These are phyloP conservation scores for Stachybotrys chartarum DNA, from an alignment of 2,329 filamentous ascomycete species.

Conservation along the genomic window DNA sequence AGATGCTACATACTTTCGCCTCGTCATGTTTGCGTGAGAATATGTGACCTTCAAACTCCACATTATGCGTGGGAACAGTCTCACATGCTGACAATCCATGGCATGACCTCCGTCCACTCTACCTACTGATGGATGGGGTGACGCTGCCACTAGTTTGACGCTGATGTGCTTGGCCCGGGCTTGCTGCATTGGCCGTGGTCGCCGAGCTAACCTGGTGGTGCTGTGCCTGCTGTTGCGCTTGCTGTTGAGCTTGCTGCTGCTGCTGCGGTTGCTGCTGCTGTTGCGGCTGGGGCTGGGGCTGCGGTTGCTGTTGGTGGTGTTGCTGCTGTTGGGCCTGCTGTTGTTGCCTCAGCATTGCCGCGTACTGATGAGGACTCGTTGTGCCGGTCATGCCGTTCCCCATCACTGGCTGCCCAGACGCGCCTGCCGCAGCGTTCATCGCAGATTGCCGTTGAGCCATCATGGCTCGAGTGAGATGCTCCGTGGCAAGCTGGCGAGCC, in stretches of 20 bases:
- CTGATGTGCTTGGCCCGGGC: conserved; percentile 14
- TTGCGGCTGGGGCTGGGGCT: conserved; percentile 16
- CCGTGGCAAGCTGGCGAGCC: conserved; percentile 42
- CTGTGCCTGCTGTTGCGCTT: conserved; percentile 9
- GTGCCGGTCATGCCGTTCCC: conserved; percentile 41
- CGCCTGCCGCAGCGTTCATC: conserved; percentile 49
- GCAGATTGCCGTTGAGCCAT: conserved; percentile 43
- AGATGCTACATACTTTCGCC: too few relatives aligned
- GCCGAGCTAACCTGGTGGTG: conserved; percentile 1
- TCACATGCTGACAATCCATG: not conserved
- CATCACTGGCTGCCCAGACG: conserved; percentile 37
- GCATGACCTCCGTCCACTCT: not conserved
- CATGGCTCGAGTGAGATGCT: conserved; percentile 40
- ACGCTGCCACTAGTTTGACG: conserved; percentile 32
- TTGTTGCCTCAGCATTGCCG: conserved; percentile 49
- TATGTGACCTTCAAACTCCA: too few relatives aligned
- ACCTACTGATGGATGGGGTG: conserved; percentile 25
- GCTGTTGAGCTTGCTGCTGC: conserved; percentile 20
- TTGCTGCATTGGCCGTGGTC: not conserved
- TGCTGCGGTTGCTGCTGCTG: conserved; percentile 15
- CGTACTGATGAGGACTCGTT: conserved; percentile 51
- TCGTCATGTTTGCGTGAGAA: too few relatives aligned
- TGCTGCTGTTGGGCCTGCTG: conserved; percentile 39
- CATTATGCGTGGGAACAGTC: too few relatives aligned
- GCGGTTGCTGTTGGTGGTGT: conserved; percentile 18